Percentiles rank a stretch among this genome's conserved stretches.
Conservation (phyloP, 805 yeast genomes). For the Schwanniomyces occidentalis region DNA sequence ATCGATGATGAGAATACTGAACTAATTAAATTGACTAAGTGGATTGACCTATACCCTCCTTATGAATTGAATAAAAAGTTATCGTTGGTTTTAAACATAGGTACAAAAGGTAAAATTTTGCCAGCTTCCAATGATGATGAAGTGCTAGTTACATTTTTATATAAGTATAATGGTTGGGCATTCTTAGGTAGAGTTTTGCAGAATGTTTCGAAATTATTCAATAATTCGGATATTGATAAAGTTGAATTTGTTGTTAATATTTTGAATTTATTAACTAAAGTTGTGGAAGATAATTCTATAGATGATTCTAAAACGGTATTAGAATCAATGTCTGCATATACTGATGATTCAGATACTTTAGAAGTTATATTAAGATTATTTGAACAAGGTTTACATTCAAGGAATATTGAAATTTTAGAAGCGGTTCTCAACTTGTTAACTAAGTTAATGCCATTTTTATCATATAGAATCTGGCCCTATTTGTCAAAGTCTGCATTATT, state of each 20-base stretch:
- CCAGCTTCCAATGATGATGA: constrained; percentile 43
- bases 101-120: constrained; percentile 71
- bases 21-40: constrained; percentile 49
- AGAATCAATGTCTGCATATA: constrained; percentile 48
- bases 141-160: constrained; percentile 61
- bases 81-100: constrained; percentile 42
- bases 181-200: constrained; percentile 76
- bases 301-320: constrained; percentile 24
- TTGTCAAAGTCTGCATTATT: constrained; percentile 66
- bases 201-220: constrained; percentile 49
- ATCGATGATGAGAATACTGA: constrained; percentile 56
- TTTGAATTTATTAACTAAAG: constrained; percentile 49
- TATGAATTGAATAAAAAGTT: constrained; percentile 49
- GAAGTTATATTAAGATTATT: constrained; percentile 66
- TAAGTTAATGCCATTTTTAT: constrained; percentile 46
- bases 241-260: constrained; percentile 46
- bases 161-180: constrained; percentile 85
- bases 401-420: constrained; percentile 48
- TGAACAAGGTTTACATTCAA: constrained; percentile 63
- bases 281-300: constrained; percentile 41
- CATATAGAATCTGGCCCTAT: constrained; percentile 79
- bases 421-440: constrained; percentile 51
- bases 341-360: constrained; percentile 56
- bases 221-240: constrained; percentile 37
- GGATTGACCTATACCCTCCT: constrained; percentile 56